Percentiles rank a stretch among this genome's conserved stretches.
phyloP scores from a whole-genome alignment of 2,329 filamentous ascomycete species.

The Parastagonospora nodorum region DNA sequence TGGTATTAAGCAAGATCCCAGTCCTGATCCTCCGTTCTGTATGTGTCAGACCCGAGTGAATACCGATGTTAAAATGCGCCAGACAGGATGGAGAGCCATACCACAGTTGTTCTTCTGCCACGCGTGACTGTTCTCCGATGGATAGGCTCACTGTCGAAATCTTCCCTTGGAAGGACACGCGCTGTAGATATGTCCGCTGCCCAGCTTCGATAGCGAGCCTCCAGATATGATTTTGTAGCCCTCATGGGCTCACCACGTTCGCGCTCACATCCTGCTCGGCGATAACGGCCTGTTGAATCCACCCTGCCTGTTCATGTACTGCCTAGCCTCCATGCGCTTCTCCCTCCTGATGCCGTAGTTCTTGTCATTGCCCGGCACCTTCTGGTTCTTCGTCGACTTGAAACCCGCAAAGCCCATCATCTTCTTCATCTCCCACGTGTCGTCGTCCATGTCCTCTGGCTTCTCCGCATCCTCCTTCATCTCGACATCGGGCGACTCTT shows the following conservation, averaged over 20 bases:
- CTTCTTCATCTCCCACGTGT: slow-evolving; percentile 77
- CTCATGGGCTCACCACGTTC: neutral
- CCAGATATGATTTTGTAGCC: neutral
- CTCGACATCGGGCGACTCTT: slow-evolving; percentile 28
- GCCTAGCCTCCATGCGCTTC: slow-evolving; percentile 92
- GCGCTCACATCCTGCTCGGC: slow-evolving; percentile 27
- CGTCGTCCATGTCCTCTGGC: slow-evolving; percentile 57
- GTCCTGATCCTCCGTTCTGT: slow-evolving; percentile 3
- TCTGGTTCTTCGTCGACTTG: slow-evolving; percentile 83
- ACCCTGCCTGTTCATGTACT: slow-evolving; percentile 91
- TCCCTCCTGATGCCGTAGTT: slow-evolving; percentile 83
- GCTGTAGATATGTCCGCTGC: neutral
- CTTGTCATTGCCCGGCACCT: slow-evolving; percentile 82
- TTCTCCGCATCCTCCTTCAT: slow-evolving; percentile 35
- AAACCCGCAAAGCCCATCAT: slow-evolving; percentile 93
- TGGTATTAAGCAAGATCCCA: no score
- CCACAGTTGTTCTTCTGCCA: neutral
- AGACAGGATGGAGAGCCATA: slow-evolving; percentile 5
- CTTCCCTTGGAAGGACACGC: neutral
- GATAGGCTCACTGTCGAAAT: neutral
- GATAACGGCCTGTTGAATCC: slow-evolving; percentile 82
- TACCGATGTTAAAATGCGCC: neutral
- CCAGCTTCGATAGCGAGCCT: neutral
- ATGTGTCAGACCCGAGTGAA: slow-evolving; percentile 7
- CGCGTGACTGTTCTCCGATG: neutral